Conservation (phyloP, 2,329 filamentous ascomycete genomes). For the Zymoseptoria passerinii region DNA sequence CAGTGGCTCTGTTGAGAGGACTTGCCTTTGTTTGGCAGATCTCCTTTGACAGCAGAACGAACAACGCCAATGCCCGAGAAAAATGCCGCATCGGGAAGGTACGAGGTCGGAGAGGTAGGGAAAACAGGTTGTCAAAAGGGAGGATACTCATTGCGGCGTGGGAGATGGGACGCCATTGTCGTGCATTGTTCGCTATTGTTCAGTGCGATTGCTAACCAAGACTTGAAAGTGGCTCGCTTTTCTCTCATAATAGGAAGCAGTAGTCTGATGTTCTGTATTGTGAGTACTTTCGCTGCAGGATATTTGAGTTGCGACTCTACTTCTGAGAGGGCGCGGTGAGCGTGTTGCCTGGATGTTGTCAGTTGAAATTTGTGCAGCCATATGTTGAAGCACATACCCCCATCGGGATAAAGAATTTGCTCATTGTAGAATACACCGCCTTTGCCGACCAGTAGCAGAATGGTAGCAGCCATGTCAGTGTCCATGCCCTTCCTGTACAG, state of each 20-base stretch:
- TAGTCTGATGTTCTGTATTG: not conserved
- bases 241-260: not conserved
- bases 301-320: not conserved
- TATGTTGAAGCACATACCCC: conserved; percentile 18
- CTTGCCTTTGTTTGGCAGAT: not conserved
- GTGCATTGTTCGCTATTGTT: not conserved
- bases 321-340: conserved; percentile 7
- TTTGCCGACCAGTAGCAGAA: conserved; percentile 44
- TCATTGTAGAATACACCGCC: conserved; percentile 47
- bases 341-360: conserved; percentile 9
- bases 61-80: not conserved
- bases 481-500: conserved; percentile 34
- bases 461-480: conserved; percentile 44
- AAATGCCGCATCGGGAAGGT: not conserved
- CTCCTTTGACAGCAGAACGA: not conserved
- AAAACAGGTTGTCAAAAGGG: not conserved
- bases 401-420: conserved; percentile 46
- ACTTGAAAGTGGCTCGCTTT: not conserved
- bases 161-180: not conserved
- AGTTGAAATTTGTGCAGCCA: not conserved
- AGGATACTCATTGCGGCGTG: not conserved
- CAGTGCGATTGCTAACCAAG: not conserved
- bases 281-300: not conserved
- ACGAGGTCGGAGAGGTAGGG: not conserved
- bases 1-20: not conserved